Evolutionary conservation across 352 stramenopile genomes (phyloP).

Genomic region (Pythium brachiatum): DNA sequence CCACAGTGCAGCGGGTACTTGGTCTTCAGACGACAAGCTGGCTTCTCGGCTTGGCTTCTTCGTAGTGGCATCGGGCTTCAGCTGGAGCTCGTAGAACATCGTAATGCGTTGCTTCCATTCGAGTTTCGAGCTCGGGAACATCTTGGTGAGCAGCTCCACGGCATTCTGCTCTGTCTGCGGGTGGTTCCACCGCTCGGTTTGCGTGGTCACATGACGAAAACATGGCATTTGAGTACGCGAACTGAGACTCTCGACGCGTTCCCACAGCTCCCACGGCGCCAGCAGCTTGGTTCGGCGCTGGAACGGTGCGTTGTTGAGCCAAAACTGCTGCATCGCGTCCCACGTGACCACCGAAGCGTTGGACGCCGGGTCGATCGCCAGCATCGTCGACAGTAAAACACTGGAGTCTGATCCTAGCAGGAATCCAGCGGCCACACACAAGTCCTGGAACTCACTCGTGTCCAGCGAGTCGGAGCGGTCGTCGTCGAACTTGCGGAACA

Average conservation of each 20-base stretch:
- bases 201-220: conserved; percentile 39
- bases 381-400: conserved; percentile 38
- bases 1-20: too few species aligned
- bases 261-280: conserved; percentile 32
- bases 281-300: conserved; percentile 41
- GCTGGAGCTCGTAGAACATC: conserved; percentile 52
- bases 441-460: conserved; percentile 48
- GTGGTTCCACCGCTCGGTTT: conserved; percentile 49
- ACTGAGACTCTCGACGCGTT: conserved; percentile 40
- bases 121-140: conserved; percentile 58
- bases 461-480: conserved; percentile 50
- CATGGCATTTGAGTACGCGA: conserved; percentile 16
- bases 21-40: too few species aligned
- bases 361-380: conserved; percentile 39
- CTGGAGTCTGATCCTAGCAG: conserved; percentile 4
- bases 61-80: conserved; percentile 13
- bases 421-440: conserved; percentile 50
- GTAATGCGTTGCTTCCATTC: conserved; percentile 49
- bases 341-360: conserved; percentile 33
- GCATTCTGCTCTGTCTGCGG: conserved; percentile 45
- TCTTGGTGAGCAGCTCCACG: conserved; percentile 34
- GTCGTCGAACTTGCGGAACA: conserved; percentile 64
- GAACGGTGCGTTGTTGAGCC: conserved; percentile 46
- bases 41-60: too few species aligned
- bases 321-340: conserved; percentile 52